These are phyloP conservation scores for Barnettozyma californica DNA, from an alignment of 805 yeast species.

Conservation along the genomic window DNA sequence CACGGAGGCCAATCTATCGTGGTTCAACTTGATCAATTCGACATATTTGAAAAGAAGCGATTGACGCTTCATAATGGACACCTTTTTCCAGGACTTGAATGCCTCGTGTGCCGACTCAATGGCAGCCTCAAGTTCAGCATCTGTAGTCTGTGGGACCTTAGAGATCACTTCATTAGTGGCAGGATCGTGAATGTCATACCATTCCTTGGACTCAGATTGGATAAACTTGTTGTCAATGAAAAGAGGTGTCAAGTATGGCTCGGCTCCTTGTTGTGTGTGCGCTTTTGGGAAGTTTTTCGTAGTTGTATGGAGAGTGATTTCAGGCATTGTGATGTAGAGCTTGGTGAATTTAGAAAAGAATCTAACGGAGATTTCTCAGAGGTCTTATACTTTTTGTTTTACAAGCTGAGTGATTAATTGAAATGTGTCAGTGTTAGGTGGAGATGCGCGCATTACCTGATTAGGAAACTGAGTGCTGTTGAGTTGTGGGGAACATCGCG, in stretches of 20 bases:
- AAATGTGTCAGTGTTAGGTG: not conserved
- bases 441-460: not conserved
- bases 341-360: not conserved
- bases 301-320: slow-evolving; percentile 29
- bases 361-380: not conserved
- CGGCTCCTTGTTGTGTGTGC: slow-evolving; percentile 28
- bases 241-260: slow-evolving; percentile 46
- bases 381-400: not conserved
- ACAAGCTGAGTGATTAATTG: not conserved
- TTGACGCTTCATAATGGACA: slow-evolving; percentile 43
- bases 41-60: slow-evolving; percentile 68
- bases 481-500: not conserved
- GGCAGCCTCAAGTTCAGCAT: slow-evolving; percentile 56
- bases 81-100: slow-evolving; percentile 42
- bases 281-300: slow-evolving; percentile 35
- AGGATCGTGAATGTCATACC: slow-evolving; percentile 72
- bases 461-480: not conserved
- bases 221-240: slow-evolving; percentile 42
- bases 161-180: slow-evolving; percentile 62
- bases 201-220: slow-evolving; percentile 40
- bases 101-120: slow-evolving; percentile 53
- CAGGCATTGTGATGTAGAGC: slow-evolving; percentile 6
- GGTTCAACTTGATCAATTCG: slow-evolving; percentile 54
- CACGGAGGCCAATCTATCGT: slow-evolving; percentile 62
- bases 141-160: slow-evolving; percentile 65